phyloP scores from a whole-genome alignment of 2,329 filamentous ascomycete genomes.

The Ophiocordyceps sinensis region DNA sequence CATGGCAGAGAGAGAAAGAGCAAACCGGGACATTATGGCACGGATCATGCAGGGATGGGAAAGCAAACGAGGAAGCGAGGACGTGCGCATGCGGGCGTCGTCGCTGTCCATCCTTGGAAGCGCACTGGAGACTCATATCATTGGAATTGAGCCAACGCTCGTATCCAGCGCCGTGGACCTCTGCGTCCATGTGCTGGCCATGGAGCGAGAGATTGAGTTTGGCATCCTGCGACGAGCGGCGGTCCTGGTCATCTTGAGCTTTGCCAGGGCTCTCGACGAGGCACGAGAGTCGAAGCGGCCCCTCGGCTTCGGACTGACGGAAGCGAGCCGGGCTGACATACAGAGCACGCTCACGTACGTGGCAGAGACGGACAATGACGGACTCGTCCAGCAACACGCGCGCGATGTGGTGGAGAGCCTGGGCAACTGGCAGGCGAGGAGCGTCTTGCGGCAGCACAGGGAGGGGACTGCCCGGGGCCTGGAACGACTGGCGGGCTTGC shows the following conservation, averaged over 20 bases:
- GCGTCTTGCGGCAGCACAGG: conserved; percentile 24
- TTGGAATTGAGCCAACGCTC: conserved; percentile 36
- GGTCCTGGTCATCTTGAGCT: conserved; percentile 45
- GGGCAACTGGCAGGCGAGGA: conserved; percentile 44
- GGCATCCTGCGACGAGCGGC: conserved; percentile 54
- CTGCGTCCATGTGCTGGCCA: conserved; percentile 43
- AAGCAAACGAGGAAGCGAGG: conserved; percentile 49
- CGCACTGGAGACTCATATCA: conserved; percentile 45
- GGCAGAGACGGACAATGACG: conserved; percentile 51
- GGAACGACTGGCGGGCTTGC: conserved; percentile 22
- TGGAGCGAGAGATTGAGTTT: conserved; percentile 45
- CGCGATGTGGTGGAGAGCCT: conserved; percentile 52
- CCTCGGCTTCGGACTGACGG: conserved; percentile 38
- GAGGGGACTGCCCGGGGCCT: conserved; percentile 10
- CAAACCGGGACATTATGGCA: conserved; percentile 34
- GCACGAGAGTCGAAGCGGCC: conserved; percentile 30
- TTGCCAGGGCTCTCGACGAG: conserved; percentile 44
- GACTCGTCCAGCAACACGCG: conserved; percentile 52
- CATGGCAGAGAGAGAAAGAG: conserved; percentile 25
- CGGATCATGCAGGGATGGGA: conserved; percentile 55
- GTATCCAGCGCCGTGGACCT: conserved; percentile 46
- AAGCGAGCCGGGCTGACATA: conserved; percentile 46
- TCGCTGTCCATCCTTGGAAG: conserved; percentile 50
- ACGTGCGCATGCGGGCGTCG: conserved; percentile 54
- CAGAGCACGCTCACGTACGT: conserved; percentile 47